Conservation (phyloP, 1,284 basidiomycete species). For the Coniferiporia weirii region DNA sequence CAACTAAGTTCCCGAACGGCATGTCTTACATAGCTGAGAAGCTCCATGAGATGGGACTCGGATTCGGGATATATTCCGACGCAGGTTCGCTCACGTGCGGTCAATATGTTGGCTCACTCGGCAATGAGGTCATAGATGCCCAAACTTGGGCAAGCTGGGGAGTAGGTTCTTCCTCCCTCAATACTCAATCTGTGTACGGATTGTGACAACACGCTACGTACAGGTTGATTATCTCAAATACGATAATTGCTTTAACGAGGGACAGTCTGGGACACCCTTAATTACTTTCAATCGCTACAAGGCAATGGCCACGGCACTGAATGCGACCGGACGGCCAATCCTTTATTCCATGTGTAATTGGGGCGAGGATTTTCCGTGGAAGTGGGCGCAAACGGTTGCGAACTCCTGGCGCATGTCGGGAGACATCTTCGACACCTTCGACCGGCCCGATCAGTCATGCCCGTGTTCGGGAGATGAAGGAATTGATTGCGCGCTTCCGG, state of each 20-base stretch:
- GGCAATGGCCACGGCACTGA: slow-evolving; percentile 43
- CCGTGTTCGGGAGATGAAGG: slow-evolving; percentile 32
- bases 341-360: slow-evolving; percentile 46
- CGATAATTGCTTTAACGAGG: slow-evolving; percentile 44
- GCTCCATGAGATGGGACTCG: slow-evolving; percentile 38
- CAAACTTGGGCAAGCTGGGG: slow-evolving; percentile 41
- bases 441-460: slow-evolving; percentile 38
- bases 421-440: slow-evolving; percentile 38
- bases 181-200: not conserved
- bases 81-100: slow-evolving; percentile 43
- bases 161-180: slow-evolving; percentile 35
- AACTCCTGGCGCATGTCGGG: slow-evolving; percentile 45
- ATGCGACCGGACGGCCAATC: slow-evolving; percentile 41
- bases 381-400: slow-evolving; percentile 41
- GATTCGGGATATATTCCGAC: slow-evolving; percentile 44
- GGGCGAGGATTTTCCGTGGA: slow-evolving; percentile 43
- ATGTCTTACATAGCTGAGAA: slow-evolving; percentile 37
- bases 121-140: slow-evolving; percentile 43
- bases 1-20: slow-evolving; percentile 40
- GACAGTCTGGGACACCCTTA: slow-evolving; percentile 35
- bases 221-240: slow-evolving; percentile 32
- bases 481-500: slow-evolving; percentile 38
- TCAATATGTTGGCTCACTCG: slow-evolving; percentile 39
- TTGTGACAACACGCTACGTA: slow-evolving; percentile 13
- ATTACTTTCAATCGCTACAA: slow-evolving; percentile 40